phyloP scores from a whole-genome alignment of 1,284 basidiomycete genomes.

The Anthracocystis walkeri region DNA sequence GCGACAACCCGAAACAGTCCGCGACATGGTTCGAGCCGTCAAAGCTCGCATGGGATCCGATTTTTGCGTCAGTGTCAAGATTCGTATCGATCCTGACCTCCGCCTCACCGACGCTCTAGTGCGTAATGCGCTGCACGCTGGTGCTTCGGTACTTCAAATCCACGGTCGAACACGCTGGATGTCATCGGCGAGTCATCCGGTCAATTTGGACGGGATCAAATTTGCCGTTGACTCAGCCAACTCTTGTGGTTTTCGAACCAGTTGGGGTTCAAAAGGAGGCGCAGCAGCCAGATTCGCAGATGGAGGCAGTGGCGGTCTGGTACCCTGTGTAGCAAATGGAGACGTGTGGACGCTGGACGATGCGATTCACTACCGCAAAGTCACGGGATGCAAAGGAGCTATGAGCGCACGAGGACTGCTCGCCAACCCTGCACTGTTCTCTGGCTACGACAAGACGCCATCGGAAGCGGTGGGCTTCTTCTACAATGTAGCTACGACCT shows the following conservation, averaged over 20 bases:
- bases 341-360: slow-evolving; percentile 74
- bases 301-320: slow-evolving; percentile 70
- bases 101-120: slow-evolving; percentile 73
- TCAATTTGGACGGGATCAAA: slow-evolving; percentile 72
- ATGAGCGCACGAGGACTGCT: slow-evolving; percentile 76
- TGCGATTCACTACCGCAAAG: slow-evolving; percentile 71
- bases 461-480: slow-evolving; percentile 72
- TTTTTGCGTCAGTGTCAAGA: slow-evolving; percentile 76
- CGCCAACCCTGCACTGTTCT: slow-evolving; percentile 76
- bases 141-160: slow-evolving; percentile 73
- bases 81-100: slow-evolving; percentile 74
- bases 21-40: slow-evolving; percentile 74
- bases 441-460: slow-evolving; percentile 73
- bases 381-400: slow-evolving; percentile 73
- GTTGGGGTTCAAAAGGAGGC: slow-evolving; percentile 46
- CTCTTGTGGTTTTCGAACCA: slow-evolving; percentile 52
- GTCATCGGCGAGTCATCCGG: slow-evolving; percentile 72
- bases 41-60: slow-evolving; percentile 73
- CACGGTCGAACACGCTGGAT: slow-evolving; percentile 75
- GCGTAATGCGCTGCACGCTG: slow-evolving; percentile 71
- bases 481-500: slow-evolving; percentile 71
- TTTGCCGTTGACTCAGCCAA: slow-evolving; percentile 73
- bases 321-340: slow-evolving; percentile 75
- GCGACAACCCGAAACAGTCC: slow-evolving; percentile 74
- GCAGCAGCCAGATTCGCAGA: slow-evolving; percentile 46